Evolutionary conservation across 331 rosid genomes (phyloP), one percentile per base, ranked within the genome.

Genomic region (Quercus lobata): DNA sequence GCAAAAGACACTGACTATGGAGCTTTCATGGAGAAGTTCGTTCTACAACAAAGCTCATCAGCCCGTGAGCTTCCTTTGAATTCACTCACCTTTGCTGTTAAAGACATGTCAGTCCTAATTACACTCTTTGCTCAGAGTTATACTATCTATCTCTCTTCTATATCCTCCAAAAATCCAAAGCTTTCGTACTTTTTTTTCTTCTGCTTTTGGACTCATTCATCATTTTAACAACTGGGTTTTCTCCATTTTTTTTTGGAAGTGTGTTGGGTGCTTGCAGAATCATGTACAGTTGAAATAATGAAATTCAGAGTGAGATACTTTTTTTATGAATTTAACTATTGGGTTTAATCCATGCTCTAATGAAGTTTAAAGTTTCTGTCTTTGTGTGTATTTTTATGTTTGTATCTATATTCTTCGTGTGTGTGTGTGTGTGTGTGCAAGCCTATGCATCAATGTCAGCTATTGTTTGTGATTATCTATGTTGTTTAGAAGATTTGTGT

Each of bases 11-110:
- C 3, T 0, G 82, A 84, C 69, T 53, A 85, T 72, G 97, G 97
- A 81, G 97, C 97, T 78, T 93, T 92, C 88, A 61, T 57, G 76
- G 90, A 84, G 82, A 95, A 86, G 86, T 87, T 95, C 87, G 66
- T 75, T 80, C 76, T 95, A 5, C 89, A 57, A 35, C 94, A 90
- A 68, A 75, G n/a, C 75, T 79, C 85, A 79, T 71, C 94, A 1
- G 53, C 88, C 8, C 79, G n/a, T 5, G 70, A 54, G 32, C 92
- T 90, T 86, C 96, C 98, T 29, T 71, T 93, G 73, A 86, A 78
- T 73, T 75, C 90, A 80, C 99, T 93, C 84, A 90, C 91, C 25
- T 95, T 95, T 73, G 99, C 97, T 8, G 88, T 91, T 77, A 95
- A 95, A 86, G 99, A 95, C 82, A 90, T 93, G 99, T 93, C 81